Conservation (phyloP, 2,329 filamentous ascomycete genomes). For the Nectriaceae sp. region DNA sequence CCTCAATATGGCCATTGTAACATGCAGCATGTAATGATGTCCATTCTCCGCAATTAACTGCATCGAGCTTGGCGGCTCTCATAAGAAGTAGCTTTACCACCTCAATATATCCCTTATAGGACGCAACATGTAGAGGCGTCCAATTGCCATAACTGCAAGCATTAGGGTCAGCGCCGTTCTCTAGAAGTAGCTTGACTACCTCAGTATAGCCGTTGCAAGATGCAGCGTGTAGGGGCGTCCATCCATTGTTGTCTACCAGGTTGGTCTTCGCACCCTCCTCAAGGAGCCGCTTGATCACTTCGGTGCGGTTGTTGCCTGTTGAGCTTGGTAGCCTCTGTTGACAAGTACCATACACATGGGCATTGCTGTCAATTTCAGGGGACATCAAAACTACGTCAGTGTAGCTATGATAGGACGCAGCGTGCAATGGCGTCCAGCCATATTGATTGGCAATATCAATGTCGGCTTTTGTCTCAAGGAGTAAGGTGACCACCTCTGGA, state of each 20-base stretch:
- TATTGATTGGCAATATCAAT: no score
- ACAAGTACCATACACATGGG: conserved; percentile 8
- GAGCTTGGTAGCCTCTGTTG: no score
- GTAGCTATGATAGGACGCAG: no score
- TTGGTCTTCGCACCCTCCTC: not conserved
- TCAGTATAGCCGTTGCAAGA: conserved; percentile 3
- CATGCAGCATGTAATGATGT: conserved; percentile 1
- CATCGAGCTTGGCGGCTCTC: not conserved
- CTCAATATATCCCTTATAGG: not conserved
- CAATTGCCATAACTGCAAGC: not conserved
- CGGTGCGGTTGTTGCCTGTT: no score
- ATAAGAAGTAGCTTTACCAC: no score
- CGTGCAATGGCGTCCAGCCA: no score
- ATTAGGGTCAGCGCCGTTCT: conserved; percentile 5
- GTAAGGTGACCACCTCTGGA: not conserved
- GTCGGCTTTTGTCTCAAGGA: not conserved
- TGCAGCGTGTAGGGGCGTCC: not conserved
- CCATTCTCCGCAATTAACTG: not conserved
- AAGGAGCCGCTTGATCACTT: not conserved
- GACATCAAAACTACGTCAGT: no score
- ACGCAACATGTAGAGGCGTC: not conserved
- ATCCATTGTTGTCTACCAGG: not conserved
- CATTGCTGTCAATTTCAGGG: not conserved
- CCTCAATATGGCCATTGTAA: conserved; percentile 1
- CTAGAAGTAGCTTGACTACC: conserved; percentile 5